These are phyloP conservation scores for Tolypocladium cylindrosporum DNA, from an alignment of 2,329 filamentous ascomycete species.

Conservation along the genomic window DNA sequence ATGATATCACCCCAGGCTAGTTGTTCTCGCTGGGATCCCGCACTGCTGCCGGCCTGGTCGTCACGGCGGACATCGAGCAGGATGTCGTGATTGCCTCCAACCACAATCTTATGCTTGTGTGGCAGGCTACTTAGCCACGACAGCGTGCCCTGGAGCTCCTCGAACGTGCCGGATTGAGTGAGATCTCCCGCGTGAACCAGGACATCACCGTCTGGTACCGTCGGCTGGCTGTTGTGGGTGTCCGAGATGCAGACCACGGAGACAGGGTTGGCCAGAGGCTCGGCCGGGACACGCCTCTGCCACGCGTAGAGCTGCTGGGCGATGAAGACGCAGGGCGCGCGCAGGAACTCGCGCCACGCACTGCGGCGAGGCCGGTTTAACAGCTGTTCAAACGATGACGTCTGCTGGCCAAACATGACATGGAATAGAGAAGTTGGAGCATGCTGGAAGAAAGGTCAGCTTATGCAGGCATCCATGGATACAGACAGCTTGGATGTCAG, in stretches of 20 bases:
- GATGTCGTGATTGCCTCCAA: slow-evolving; percentile 36
- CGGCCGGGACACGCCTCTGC: not conserved
- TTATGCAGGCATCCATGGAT: too few species aligned
- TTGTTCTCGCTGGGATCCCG: not conserved
- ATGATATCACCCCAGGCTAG: slow-evolving; percentile 14
- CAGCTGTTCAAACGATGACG: not conserved
- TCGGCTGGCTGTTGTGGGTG: slow-evolving; percentile 29
- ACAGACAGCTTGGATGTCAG: not conserved
- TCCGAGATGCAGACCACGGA: slow-evolving; percentile 33
- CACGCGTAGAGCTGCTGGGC: not conserved
- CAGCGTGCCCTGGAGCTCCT: slow-evolving; percentile 26
- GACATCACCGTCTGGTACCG: slow-evolving; percentile 31
- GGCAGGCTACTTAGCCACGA: slow-evolving; percentile 27
- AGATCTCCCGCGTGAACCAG: slow-evolving; percentile 39
- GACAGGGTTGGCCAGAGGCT: slow-evolving; percentile 3
- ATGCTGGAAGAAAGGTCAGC: too few species aligned
- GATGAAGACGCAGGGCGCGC: not conserved
- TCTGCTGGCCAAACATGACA: not conserved
- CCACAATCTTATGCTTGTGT: slow-evolving; percentile 30
- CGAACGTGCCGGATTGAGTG: slow-evolving; percentile 29
- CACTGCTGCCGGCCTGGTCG: not conserved
- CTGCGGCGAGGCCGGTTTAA: not conserved
- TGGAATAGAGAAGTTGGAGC: not conserved
- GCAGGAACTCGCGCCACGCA: not conserved
- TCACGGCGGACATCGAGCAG: slow-evolving; percentile 13